Percentiles rank a stretch among this genome's conserved stretches.
phyloP scores from a whole-genome alignment of 2,329 filamentous ascomycete genomes.

The Cercospora beticola region DNA sequence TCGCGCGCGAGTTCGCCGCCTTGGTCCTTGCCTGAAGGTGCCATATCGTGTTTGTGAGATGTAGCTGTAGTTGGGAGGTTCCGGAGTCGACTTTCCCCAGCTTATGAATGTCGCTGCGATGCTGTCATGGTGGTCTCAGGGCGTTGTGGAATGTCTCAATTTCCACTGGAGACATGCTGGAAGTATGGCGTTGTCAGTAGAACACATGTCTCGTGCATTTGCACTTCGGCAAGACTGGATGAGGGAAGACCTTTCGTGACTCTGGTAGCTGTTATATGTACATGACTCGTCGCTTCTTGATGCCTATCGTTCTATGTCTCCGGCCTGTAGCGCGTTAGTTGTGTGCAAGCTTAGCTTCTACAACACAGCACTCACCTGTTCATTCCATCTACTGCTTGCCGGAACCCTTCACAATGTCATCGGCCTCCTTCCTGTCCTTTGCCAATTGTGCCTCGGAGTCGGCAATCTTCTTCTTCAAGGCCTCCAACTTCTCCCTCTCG shows the following conservation, averaged over 20 bases:
- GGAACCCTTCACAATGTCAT: slow-evolving; percentile 20
- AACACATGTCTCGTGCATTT: neutral
- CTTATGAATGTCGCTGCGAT: neutral
- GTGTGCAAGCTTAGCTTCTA: neutral
- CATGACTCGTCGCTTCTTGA: slow-evolving; percentile 2
- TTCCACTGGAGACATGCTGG: neutral
- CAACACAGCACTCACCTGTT: neutral
- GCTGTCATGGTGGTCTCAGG: neutral
- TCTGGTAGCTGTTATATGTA: slow-evolving; percentile 5
- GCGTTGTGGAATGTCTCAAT: neutral
- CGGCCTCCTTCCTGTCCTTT: slow-evolving; percentile 35
- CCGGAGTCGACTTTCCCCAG: neutral
- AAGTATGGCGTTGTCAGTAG: neutral
- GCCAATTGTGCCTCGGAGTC: slow-evolving; percentile 31
- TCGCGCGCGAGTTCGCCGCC: neutral
- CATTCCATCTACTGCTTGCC: slow-evolving; percentile 20
- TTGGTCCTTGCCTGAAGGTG: neutral
- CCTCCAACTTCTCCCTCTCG: slow-evolving; percentile 75
- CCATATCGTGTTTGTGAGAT: neutral
- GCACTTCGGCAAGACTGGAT: neutral
- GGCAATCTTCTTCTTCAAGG: slow-evolving; percentile 40
- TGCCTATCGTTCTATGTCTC: neutral
- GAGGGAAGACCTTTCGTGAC: neutral
- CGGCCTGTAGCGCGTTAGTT: neutral
- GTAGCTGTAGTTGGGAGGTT: neutral